Evolutionary conservation across 148 eudicot species (phyloP).

Genomic region (Arbutus unedo): DNA sequence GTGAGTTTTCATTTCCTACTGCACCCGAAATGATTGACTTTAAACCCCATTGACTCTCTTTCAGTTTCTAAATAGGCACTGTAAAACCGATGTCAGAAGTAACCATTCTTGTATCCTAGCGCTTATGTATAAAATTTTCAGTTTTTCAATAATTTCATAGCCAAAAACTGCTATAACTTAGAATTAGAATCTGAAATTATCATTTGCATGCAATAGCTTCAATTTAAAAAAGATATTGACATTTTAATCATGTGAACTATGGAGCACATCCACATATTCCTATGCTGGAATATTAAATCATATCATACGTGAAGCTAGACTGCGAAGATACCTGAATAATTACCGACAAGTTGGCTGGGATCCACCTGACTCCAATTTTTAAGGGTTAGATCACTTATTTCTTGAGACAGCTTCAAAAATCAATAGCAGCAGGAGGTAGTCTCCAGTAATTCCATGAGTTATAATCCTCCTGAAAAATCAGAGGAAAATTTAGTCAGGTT

Average conservation of each 20-base stretch:
- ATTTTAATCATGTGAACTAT: neutral
- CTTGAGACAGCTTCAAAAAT: constrained; percentile 24
- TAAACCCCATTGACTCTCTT: neutral
- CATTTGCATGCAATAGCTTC: neutral
- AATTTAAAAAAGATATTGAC: neutral
- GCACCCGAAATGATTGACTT: neutral
- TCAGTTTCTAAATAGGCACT: neutral
- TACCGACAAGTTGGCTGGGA: constrained; percentile 1
- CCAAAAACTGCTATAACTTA: neutral
- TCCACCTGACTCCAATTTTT: neutral
- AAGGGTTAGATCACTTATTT: neutral
- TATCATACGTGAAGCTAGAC: neutral
- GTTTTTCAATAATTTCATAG: neutral
- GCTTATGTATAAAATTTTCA: neutral
- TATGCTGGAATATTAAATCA: neutral
- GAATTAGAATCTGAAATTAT: neutral
- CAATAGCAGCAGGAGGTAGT: constrained; percentile 56
- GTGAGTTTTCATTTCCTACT: neutral
- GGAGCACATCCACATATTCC: neutral
- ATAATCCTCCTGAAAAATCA: constrained; percentile 64
- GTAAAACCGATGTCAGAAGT: too few species aligned
- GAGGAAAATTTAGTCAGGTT: constrained; percentile 9
- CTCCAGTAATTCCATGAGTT: constrained; percentile 93
- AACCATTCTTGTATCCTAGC: too few species aligned
- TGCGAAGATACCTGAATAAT: constrained; percentile 17